Base-by-base conservation (phyloP, 177 flowering plant genomes). In the Vitis hybrid region DNA sequence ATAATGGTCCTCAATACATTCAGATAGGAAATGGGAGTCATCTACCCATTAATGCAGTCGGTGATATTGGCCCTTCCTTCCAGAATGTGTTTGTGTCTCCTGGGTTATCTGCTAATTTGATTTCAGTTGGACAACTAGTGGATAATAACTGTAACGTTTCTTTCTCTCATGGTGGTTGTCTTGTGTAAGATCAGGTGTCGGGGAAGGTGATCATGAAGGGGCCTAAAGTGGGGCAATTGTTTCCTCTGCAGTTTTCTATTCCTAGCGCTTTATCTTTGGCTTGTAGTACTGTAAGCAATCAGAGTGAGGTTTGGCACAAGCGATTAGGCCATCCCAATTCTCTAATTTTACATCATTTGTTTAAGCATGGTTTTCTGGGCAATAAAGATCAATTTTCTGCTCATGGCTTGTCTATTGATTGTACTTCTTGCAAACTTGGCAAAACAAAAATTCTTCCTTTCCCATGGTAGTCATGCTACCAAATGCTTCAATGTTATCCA, bases 161-260 rank as follows among this genome's bases (percentile, higher is more conserved):
- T 20, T 76, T 76, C 22, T 76, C 69, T 62, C 49, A 51, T 66
- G 19, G 5, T 67, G 67, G 74, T 61, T 70, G 74, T 66, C 5
- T 55, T 70, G 64, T 76, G 72, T 51, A 67, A 50, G 75, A 68
- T 72, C 55, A 63, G 11, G 69, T 57, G 60, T 67, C 60, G 13
- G 62, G 75, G 69, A 71, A n/a, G 65, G 2, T 63, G 59, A 29
- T 71, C 18, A 65, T 49, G 55, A 71, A 49, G 69, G 66, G 66
- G 62, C 62, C 62, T 67, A 73, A 67, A 73, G 68, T 73, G 13
- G 67, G 67, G 51, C 12, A 66, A n/a, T 19, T 73, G 51, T 73
- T 61, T 73, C 75, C 71, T 16, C 2, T 73, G 6, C n/a, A 33
- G 14, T 52, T 73, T 31, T 31, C 67, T 53, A 3, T 55, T 51